Evolutionary conservation across 2,329 filamentous ascomycete genomes (phyloP).

Genomic region (Dothidotthia symphoricarpi): DNA sequence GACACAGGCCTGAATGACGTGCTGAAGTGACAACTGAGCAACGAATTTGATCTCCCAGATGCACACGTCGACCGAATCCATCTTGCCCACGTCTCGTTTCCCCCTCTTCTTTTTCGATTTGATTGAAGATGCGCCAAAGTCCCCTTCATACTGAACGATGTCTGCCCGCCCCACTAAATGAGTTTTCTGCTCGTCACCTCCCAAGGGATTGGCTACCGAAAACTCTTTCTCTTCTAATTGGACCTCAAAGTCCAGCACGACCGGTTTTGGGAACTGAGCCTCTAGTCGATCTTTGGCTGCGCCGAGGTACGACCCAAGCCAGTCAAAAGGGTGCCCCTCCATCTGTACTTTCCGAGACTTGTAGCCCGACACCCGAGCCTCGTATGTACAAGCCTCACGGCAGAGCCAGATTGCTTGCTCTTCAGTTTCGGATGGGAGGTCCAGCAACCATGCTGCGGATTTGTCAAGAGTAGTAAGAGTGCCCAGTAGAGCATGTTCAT

Average conservation of each 20-base stretch:
- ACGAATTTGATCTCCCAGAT: constrained; percentile 14
- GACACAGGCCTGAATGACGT: constrained; percentile 7
- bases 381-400: constrained; percentile 8
- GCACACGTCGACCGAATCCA: background rate
- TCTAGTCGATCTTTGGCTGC: constrained; percentile 3
- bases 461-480: constrained; percentile 8
- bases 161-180: constrained; percentile 3
- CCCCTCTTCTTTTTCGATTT: no score
- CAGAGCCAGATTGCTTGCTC: constrained; percentile 8
- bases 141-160: constrained; percentile 2
- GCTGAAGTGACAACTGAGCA: constrained; percentile 3
- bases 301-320: constrained; percentile 6
- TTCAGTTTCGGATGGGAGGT: background rate
- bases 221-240: constrained; percentile 4
- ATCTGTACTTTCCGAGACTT: constrained; percentile 8
- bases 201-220: constrained; percentile 2
- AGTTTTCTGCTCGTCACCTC: constrained; percentile 1
- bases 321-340: constrained; percentile 7
- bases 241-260: constrained; percentile 8
- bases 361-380: constrained; percentile 5
- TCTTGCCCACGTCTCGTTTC: background rate
- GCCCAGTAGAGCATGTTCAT: constrained; percentile 6
- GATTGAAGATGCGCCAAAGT: background rate
- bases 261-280: constrained; percentile 2
- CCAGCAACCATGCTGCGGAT: background rate